Evolutionary conservation across 495 filamentous ascomycete genomes (phyloP), one percentile per base, ranked within the genome.

Genomic region (Bombardia bombarda): DNA sequence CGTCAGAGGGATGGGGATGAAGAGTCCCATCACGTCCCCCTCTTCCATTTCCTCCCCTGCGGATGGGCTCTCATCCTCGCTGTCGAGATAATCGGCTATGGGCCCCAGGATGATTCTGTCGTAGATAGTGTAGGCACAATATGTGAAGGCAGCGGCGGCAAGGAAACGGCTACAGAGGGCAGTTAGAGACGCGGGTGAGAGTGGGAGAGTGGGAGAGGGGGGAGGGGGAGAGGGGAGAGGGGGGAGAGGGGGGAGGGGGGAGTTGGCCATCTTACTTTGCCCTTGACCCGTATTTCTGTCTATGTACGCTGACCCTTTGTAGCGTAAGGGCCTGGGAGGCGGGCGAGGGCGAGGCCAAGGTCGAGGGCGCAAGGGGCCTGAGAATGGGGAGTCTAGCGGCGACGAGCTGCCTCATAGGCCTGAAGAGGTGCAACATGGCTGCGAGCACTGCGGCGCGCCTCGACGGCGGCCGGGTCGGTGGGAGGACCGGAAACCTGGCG

Each of bases 1-100:
- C 49, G 67, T 65, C 63, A 66, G 38, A 50, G 77, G 54, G 66
- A 88, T 58, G 1, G 84, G 82, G 32, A 90, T 75, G 51, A 90
- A 88, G 2, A 79, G 10, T 52, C 50, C 51, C 4, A 51, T 38
- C 1, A 38, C 43, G 20, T 49, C 53, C 2, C 42, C 52, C 1
- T 44, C 43, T 8, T 49, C 61, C n/a, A 58, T 41, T 16, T 68
- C 56, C 22, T 67, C 50, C 7, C 30, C 35, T 19, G 55, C 53
- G 21, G 45, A 51, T 3, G 49, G 51, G 20, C 47, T 31, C 30
- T 62, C 52, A 16, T 51, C 51, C 13, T 36, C 45, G 40, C 42
- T 43, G 24, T 32, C 16, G 34, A 55, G 16, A 7, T 23, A 47
- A 9, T 19, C 41, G 44, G 54, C 57, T 12, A 66, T 17, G 5